A percentile compares a stretch with the other conserved stretches of the same genome.
These are phyloP conservation scores for Euphorbia schlechtendalii DNA, from an alignment of 441 rosid genomes.

Conservation along the genomic window DNA sequence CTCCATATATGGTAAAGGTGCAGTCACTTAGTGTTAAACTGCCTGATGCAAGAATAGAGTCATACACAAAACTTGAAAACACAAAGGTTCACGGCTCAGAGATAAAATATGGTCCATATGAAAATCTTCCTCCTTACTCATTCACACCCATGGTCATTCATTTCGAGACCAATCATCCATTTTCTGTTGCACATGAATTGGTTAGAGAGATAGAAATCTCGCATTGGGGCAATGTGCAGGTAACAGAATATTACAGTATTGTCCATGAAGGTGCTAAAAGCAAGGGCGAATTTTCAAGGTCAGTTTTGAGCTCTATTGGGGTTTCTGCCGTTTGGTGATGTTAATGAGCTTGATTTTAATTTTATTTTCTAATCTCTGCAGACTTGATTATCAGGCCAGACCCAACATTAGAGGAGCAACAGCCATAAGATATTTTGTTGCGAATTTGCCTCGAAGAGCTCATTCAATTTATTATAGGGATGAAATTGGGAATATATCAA, in stretches of 20 bases:
- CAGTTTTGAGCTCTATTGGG: constrained; percentile 2
- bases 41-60: constrained; percentile 67
- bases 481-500: constrained; percentile 96
- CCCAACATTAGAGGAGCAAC: constrained; percentile 60
- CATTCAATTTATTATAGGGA: constrained; percentile 91
- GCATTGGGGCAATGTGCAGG: constrained; percentile 92
- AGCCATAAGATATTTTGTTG: constrained; percentile 65
- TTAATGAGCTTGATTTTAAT: constrained; percentile 12
- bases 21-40: constrained; percentile 70
- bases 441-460: constrained; percentile 82
- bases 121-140: constrained; percentile 64
- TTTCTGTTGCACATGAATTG: constrained; percentile 69
- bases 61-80: constrained; percentile 65
- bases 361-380: constrained; percentile 27
- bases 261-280: constrained; percentile 75
- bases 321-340: not conserved
- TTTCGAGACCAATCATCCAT: constrained; percentile 81
- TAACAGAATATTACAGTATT: constrained; percentile 74
- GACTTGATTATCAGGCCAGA: constrained; percentile 85
- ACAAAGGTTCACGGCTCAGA: constrained; percentile 62
- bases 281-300: constrained; percentile 96
- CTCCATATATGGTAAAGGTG: constrained; percentile 64
- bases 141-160: constrained; percentile 66
- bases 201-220: constrained; percentile 90
- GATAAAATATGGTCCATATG: constrained; percentile 86